Base-by-base conservation (phyloP, 1,284 basidiomycete genomes). In the Testicularia cyperi region DNA sequence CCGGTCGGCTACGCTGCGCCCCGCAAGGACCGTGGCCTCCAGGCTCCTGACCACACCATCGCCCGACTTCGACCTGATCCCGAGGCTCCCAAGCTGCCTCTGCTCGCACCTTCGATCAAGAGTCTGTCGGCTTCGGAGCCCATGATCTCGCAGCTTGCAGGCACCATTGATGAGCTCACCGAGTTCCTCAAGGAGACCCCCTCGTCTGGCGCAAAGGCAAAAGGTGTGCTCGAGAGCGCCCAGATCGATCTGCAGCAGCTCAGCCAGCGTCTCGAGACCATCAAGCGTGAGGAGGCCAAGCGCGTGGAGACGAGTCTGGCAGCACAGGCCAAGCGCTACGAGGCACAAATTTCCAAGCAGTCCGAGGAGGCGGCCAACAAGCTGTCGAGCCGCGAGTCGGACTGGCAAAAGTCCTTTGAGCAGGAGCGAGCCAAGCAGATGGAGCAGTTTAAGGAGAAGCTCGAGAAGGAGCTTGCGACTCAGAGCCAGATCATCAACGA, bases 101-200 rank as follows among this genome's bases (percentile, higher is more conserved):
- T 88, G 32, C 81, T 97, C 53, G 86, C 89, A 0, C 89, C 92
- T 5, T 82, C 84, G 26, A 84, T 98, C 45, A 83, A 85, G 44
- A 85, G 86, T 44, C 81, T 92, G 39, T 82, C 81, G 31, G 86
- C 86, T 6, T 88, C 94, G 65, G 82, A 83, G 73, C 92, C 94
- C 14, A 86, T 96, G 70, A 87, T 98, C 55, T 82, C 86, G 1
- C 90, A 96, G 77, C 85, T 98, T 14, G 94, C 92, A 4, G 83
- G 85, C 12, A 94, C 91, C 31, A 97, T 98, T 68, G 94, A 97
- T 79, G 85, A 87, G 73, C 86, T 98, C 38, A 86, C 92, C 15
- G 83, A 85, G 10, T 92, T 88, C 79, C 81, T 96, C 28, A 84
- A 62, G 15, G 72, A 74, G 36, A 57, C 70, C 2, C 73, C 72